Evolutionary conservation across 2,329 filamentous ascomycete genomes (phyloP), one percentile per base, ranked within the genome.

Genomic region (Sporothrix variecibatus): DNA sequence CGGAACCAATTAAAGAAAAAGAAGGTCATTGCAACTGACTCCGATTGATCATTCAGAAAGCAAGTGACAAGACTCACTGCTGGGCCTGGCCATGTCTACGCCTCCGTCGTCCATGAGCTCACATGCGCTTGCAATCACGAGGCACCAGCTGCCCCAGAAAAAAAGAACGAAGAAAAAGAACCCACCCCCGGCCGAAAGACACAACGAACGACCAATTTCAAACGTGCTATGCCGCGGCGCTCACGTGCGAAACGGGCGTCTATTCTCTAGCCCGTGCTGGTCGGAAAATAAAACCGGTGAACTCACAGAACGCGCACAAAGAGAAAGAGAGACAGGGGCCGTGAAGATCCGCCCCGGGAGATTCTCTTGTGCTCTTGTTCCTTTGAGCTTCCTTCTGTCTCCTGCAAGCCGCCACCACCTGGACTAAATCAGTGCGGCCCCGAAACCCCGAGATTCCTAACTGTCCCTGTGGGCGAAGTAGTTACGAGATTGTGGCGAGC

Each of bases 221-320:
- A 26, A 43, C 12, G 23, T n/a, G 7, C 40, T 20, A 49, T 68
- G 26, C 64, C 64, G 64, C 67, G 46, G 67, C 46, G 49, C 46
- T 56, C 67, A 56, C 67, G 28, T 70, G 67, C 28, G 62, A 65
- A 65, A 6, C 26, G n/a, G 38, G n/a, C 34, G 62, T 12, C 34
- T n/a, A 2, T 26, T 12, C 34, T 12, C 9, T 26, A 65, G 62
- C 11, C 62, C 23, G 62, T 65, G 67, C 49, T 71, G 20, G n/a
- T 28, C 68, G 51, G 49, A 71, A 71, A 71, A 58, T 31, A 40
- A 58, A 58, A 43, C 68, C 46, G 49, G 49, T 71, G 68, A 71
- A 51, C 34, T 71, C 34, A 71, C 68, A 8, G 40, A 34, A 38
- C 64, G 28, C 46, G 20, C 28, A 46, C 46, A 34, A n/a, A 56